Percentiles rank a stretch among this genome's conserved stretches.
Evolutionary conservation across 306 rosid genomes (phyloP).

Genomic region (Trifolium fragiferum): DNA sequence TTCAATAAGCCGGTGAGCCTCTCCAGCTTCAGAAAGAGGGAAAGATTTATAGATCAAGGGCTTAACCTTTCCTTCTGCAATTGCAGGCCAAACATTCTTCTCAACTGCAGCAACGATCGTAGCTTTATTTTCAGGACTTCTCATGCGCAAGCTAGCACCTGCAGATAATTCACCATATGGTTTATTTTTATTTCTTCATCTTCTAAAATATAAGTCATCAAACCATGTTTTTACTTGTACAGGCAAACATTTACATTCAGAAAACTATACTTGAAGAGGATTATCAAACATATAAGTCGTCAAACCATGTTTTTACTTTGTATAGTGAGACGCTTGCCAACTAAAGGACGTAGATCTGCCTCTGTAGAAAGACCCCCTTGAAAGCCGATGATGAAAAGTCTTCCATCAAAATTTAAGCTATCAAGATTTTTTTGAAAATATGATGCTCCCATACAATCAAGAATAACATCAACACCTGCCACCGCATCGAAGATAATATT

Average conservation of each 20-base stretch:
- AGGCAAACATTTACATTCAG: not conserved
- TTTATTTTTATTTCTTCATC: not conserved
- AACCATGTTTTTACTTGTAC: constrained; percentile 1
- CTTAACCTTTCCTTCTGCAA: constrained; percentile 74
- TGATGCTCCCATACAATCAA: constrained; percentile 84
- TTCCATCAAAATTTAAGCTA: constrained; percentile 80
- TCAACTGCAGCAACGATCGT: constrained; percentile 76
- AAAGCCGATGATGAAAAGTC: constrained; percentile 81
- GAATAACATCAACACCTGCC: constrained; percentile 93
- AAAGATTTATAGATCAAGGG: constrained; percentile 65
- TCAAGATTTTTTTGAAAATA: constrained; percentile 73
- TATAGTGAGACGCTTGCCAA: constrained; percentile 86
- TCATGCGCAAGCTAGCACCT: constrained; percentile 79
- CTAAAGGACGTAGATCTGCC: constrained; percentile 57
- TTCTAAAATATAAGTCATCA: constrained; percentile 4
- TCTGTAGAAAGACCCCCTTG: constrained; percentile 68
- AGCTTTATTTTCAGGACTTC: constrained; percentile 74
- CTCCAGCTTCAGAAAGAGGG: constrained; percentile 72
- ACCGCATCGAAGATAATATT: constrained; percentile 24
- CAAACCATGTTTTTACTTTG: too few relatives aligned
- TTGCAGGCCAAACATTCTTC: constrained; percentile 95
- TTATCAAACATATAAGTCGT: too few relatives aligned
- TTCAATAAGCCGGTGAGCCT: constrained; percentile 80
- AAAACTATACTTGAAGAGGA: constrained; percentile 25
- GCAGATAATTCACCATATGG: constrained; percentile 37